Percentiles rank a stretch among this genome's conserved stretches.
Conservation (phyloP, 768 basidiomycete genomes). For the Cystofilobasidium ferigula region DNA sequence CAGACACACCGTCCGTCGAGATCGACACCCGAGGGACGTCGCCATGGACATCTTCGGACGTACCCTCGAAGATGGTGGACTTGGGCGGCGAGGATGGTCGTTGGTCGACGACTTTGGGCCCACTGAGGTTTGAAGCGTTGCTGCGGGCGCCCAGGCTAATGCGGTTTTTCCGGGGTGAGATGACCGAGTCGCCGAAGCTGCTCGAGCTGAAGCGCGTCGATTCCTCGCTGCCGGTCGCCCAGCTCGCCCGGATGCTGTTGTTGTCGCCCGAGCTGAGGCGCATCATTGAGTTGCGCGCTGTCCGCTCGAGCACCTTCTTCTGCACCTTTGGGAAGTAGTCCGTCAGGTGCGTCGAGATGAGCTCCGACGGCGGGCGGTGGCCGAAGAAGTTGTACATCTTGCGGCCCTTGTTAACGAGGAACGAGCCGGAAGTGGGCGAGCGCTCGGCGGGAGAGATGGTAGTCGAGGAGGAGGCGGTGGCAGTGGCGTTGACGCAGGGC, state of each 20-base stretch:
- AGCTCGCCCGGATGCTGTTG: constrained; percentile 2
- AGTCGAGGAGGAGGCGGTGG: constrained; percentile 33
- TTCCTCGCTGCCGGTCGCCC: constrained; percentile 24
- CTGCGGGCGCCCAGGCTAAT: not conserved
- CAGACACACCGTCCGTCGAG: constrained; percentile 33
- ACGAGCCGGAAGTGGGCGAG: constrained; percentile 37
- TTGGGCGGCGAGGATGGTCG: constrained; percentile 30
- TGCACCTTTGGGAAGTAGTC: constrained; percentile 94
- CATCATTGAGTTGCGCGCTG: constrained; percentile 82
- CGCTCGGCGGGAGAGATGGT: constrained; percentile 10
- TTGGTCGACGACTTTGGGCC: constrained; percentile 8
- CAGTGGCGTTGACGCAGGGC: constrained; percentile 40
- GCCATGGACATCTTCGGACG: not conserved
- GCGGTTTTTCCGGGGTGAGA: constrained; percentile 15
- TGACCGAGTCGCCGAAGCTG: constrained; percentile 13
- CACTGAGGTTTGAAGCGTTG: constrained; percentile 26
- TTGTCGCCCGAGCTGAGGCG: constrained; percentile 40
- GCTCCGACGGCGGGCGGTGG: constrained; percentile 90
- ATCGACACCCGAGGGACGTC: constrained; percentile 32
- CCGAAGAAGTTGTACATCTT: constrained; percentile 76
- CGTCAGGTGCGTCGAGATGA: constrained; percentile 84
- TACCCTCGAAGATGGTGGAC: constrained; percentile 34
- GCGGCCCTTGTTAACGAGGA: constrained; percentile 36
- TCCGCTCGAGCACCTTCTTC: constrained; percentile 78
- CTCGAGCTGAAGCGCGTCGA: constrained; percentile 15